Evolutionary conservation across 768 basidiomycete species (phyloP).

Genomic region (Cystobasidium ongulense): DNA sequence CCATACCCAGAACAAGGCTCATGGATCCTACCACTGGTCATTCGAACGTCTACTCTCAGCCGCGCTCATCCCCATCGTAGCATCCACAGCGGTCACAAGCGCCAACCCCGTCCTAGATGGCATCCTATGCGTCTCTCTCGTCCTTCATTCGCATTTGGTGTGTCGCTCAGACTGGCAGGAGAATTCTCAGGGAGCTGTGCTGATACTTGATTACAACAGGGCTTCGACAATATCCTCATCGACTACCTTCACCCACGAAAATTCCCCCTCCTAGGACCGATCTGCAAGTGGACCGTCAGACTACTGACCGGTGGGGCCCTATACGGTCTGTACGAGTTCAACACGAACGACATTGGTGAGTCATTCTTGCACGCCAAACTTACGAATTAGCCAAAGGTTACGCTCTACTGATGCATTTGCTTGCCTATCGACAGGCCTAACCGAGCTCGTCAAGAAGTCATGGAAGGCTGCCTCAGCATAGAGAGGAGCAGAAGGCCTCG

Average conservation of each 20-base stretch:
- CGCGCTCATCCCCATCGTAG: slow-evolving; percentile 75
- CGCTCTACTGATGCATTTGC: not conserved
- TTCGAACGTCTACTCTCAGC: slow-evolving; percentile 90
- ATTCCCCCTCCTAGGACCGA: slow-evolving; percentile 69
- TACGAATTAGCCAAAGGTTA: not conserved
- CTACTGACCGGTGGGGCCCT: slow-evolving; percentile 68
- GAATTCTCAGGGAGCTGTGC: no score
- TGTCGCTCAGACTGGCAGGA: slow-evolving; percentile 33
- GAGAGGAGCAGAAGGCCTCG: not conserved
- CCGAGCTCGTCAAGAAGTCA: slow-evolving; percentile 69
- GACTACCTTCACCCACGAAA: slow-evolving; percentile 93
- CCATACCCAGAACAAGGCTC: slow-evolving; percentile 49
- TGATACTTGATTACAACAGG: slow-evolving; percentile 50
- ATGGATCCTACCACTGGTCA: slow-evolving; percentile 85
- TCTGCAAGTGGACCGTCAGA: slow-evolving; percentile 67
- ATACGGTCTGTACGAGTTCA: slow-evolving; percentile 92
- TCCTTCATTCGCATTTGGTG: slow-evolving; percentile 96
- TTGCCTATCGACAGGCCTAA: slow-evolving; percentile 56
- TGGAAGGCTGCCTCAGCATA: slow-evolving; percentile 61
- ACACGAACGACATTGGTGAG: slow-evolving; percentile 94
- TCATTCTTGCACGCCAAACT: slow-evolving; percentile 29
- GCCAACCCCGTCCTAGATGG: slow-evolving; percentile 82
- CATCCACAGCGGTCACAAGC: slow-evolving; percentile 71
- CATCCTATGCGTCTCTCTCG: slow-evolving; percentile 70
- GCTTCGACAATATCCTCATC: slow-evolving; percentile 62